phyloP scores from a whole-genome alignment of 768 basidiomycete genomes.

The Punctularia strigosozonata region DNA sequence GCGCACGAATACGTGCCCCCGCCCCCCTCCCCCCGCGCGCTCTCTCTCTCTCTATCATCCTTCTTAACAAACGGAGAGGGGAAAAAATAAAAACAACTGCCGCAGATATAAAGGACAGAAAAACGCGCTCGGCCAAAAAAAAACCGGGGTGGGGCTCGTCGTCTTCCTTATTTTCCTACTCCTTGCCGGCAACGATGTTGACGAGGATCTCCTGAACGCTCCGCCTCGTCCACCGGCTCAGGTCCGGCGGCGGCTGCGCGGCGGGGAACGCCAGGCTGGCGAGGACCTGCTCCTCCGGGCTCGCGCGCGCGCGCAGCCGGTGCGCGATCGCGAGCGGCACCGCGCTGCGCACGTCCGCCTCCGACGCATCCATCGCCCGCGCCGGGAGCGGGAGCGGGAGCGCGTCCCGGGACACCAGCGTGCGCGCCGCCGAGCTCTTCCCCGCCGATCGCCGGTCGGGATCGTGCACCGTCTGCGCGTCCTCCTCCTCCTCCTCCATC shows the following conservation, averaged over 20 bases:
- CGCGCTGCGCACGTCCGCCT: slow-evolving; percentile 65
- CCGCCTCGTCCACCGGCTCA: slow-evolving; percentile 24
- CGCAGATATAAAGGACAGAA: too few relatives aligned
- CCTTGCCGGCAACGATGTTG: slow-evolving; percentile 37
- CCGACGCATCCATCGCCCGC: slow-evolving; percentile 45
- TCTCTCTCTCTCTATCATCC: too few relatives aligned
- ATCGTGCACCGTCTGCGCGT: slow-evolving; percentile 5
- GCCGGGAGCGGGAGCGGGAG: slow-evolving; percentile 14
- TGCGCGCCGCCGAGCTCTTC: neutral
- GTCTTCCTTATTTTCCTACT: too few relatives aligned
- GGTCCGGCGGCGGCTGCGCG: slow-evolving; percentile 11
- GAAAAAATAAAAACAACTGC: too few relatives aligned
- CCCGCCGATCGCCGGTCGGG: neutral
- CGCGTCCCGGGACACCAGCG: slow-evolving; percentile 3
- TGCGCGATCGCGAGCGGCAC: slow-evolving; percentile 67
- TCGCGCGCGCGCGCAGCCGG: slow-evolving; percentile 57
- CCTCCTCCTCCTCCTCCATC: slow-evolving; percentile 1
- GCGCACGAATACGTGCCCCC: too few relatives aligned
- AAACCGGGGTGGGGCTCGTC: too few relatives aligned
- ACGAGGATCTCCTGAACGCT: slow-evolving; percentile 63
- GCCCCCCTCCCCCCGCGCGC: too few relatives aligned
- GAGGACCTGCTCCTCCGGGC: slow-evolving; percentile 60
- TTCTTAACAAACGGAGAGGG: too few relatives aligned
- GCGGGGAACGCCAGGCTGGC: slow-evolving; percentile 54
- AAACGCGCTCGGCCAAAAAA: too few relatives aligned